Evolutionary conservation across 169 alveolate genomes (phyloP), one percentile per base, ranked within the genome.

Genomic region (Plasmodium sp.): DNA sequence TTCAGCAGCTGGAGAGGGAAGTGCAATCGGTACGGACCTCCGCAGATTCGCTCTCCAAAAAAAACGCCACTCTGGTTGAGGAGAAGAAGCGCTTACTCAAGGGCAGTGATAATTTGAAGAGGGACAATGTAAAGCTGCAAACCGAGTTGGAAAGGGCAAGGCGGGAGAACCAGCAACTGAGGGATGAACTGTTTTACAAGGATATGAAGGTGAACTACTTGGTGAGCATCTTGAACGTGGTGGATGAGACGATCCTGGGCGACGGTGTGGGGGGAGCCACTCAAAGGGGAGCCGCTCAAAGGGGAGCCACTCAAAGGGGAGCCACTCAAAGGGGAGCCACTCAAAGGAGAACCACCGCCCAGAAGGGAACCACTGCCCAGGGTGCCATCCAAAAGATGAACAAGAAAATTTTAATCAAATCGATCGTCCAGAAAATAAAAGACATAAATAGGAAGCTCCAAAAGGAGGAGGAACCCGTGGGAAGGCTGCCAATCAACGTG

Each of bases 371-470:
- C 1, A 67, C 16, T 33, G 14, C 72, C 27, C 33, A 39, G 2
- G 58, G 54, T 67, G 92, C 92, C 9, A 91, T 91, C 45, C 83
- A 81, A 67, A 91, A 62, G 16, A 91, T 91, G 92, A 91, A 91
- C 71, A 91, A 91, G 54, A 91, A 91, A 81, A 91, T 91, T n/a
- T 81, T 91, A 31, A 81, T 91, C n/a, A 91, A 91, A 72, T 91
- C 95, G 18, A 81, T 91, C 73, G 82, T 81, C 36, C 92, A 91
- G 14, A 91, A 91, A 56, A 91, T 91, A 56, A 71, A 77, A 67
- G 95, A 91, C 54, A 31, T 91, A 81, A 91, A 91, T 31, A 81
- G 34, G 58, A 91, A 91, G 74, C 71, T 91, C 14, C 39, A 7
- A 12, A 77, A 18, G 10, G 22, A 10, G 84, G 62, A 27, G 62